phyloP scores from a whole-genome alignment of 2,329 filamentous ascomycete species.

The Bipolaris cookei region DNA sequence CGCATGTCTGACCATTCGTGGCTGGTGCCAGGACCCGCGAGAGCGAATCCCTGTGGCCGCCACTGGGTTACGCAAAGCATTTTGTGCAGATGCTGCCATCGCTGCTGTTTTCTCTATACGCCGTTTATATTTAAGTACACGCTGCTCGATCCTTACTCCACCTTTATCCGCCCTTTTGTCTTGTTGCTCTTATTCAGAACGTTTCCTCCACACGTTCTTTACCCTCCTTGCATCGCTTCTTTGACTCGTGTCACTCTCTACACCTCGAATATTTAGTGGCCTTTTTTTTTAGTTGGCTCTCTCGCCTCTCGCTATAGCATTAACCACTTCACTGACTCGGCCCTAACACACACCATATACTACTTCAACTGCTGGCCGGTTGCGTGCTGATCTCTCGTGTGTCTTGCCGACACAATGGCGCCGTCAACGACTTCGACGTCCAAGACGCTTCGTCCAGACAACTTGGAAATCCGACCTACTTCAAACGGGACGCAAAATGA shows the following conservation, averaged over 20 bases:
- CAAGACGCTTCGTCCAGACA: conserved; percentile 39
- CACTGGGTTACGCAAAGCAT: conserved; percentile 23
- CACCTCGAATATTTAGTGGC: background rate
- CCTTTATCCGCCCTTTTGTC: background rate
- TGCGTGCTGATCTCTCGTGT: conserved; percentile 11
- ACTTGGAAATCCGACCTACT: conserved; percentile 40
- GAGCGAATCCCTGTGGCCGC: conserved; percentile 27
- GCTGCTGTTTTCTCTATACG: background rate
- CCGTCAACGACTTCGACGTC: conserved; percentile 36
- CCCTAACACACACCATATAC: background rate
- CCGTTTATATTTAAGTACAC: conserved; percentile 25
- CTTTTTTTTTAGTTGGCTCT: background rate
- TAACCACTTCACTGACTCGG: conserved; percentile 5
- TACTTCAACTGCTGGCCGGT: conserved; percentile 44
- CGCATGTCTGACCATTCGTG: conserved; percentile 19
- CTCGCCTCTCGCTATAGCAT: conserved; percentile 10
- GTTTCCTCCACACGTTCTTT: background rate
- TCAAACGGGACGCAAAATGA: conserved; percentile 20
- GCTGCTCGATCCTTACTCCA: conserved; percentile 16
- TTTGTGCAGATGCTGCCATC: conserved; percentile 20
- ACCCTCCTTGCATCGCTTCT: conserved; percentile 1
- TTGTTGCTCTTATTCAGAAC: conserved; percentile 6
- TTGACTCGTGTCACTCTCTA: conserved; percentile 6
- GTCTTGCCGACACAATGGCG: conserved; percentile 29
- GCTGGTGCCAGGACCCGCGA: conserved; percentile 10